These are phyloP conservation scores for Teratosphaeria pseudoeucalypti DNA, from an alignment of 2,329 filamentous ascomycete genomes.

Conservation along the genomic window DNA sequence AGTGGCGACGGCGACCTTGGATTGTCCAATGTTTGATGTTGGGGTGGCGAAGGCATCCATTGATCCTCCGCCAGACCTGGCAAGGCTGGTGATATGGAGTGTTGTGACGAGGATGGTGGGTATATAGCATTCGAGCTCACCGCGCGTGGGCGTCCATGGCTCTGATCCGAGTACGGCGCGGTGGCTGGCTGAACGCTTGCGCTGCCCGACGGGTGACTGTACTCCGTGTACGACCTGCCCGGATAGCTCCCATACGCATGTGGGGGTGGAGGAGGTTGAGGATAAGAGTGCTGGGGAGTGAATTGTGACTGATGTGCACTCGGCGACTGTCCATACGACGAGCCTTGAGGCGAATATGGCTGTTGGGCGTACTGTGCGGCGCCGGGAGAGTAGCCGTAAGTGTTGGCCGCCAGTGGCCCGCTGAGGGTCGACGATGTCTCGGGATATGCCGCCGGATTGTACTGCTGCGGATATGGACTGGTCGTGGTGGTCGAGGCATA, in stretches of 20 bases:
- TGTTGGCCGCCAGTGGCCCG: constrained; percentile 15
- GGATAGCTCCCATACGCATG: constrained; percentile 10
- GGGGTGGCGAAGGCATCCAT: constrained; percentile 21
- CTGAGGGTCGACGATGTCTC: constrained; percentile 14
- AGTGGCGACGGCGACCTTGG: constrained; percentile 20
- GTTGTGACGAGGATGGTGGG: constrained; percentile 5
- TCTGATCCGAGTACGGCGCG: constrained; percentile 14
- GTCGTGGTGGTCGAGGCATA: constrained; percentile 35
- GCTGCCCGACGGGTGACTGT: constrained; percentile 9
- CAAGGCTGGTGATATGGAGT: constrained; percentile 10
- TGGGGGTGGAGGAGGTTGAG: constrained; percentile 14
- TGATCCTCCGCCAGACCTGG: constrained; percentile 11
- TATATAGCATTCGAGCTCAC: constrained; percentile 9
- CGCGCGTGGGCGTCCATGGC: constrained; percentile 11
- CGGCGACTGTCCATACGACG: constrained; percentile 12
- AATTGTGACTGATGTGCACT: constrained; percentile 3
- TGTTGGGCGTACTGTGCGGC: constrained; percentile 6
- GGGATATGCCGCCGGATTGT: constrained; percentile 14
- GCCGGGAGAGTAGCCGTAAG: constrained; percentile 18
- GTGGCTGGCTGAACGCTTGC: constrained; percentile 8
- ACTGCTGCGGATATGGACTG: constrained; percentile 26
- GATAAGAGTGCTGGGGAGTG: constrained; percentile 11
- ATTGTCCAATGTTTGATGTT: constrained; percentile 10
- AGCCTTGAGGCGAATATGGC: constrained; percentile 12
- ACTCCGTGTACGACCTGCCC: constrained; percentile 11